A percentile compares a stretch with the other conserved stretches of the same genome.
phyloP scores from a whole-genome alignment of 495 filamentous ascomycete species.

The Penicillium diatomitis region DNA sequence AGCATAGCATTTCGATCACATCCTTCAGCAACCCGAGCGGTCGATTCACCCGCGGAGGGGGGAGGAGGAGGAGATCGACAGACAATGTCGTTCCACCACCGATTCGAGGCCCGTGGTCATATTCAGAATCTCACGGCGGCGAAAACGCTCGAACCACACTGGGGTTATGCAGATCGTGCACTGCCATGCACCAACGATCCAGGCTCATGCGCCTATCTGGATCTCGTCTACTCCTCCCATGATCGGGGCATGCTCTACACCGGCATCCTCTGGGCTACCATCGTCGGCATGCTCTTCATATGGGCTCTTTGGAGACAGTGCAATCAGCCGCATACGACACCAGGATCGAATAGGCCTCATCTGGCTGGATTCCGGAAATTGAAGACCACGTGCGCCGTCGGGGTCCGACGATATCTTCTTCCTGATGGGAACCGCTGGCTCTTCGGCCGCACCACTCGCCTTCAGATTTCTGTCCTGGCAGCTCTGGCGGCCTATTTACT shows the following conservation, averaged over 20 bases:
- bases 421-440: conserved; percentile 24
- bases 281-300: conserved; percentile 41
- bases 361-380: conserved; percentile 4
- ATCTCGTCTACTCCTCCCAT: conserved; percentile 51
- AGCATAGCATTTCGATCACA: too few relatives aligned
- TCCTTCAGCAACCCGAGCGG: too few relatives aligned
- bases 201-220: conserved; percentile 55
- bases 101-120: conserved; percentile 13
- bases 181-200: conserved; percentile 50
- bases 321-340: conserved; percentile 2
- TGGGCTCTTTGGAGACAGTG: conserved; percentile 25
- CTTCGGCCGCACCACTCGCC: conserved; percentile 29
- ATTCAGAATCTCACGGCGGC: conserved; percentile 32
- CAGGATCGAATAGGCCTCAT: background rate
- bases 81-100: conserved; percentile 3
- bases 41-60: too few relatives aligned
- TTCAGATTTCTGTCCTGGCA: conserved; percentile 42
- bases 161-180: conserved; percentile 50
- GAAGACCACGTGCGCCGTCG: conserved; percentile 8
- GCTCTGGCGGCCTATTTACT: conserved; percentile 44
- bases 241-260: conserved; percentile 51
- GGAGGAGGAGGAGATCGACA: too few relatives aligned
- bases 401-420: conserved; percentile 25
- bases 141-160: conserved; percentile 40
- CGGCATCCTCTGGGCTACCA: conserved; percentile 50